Evolutionary conservation across 1,284 basidiomycete species (phyloP).

Genomic region (Wallemia ichthyophaga): DNA sequence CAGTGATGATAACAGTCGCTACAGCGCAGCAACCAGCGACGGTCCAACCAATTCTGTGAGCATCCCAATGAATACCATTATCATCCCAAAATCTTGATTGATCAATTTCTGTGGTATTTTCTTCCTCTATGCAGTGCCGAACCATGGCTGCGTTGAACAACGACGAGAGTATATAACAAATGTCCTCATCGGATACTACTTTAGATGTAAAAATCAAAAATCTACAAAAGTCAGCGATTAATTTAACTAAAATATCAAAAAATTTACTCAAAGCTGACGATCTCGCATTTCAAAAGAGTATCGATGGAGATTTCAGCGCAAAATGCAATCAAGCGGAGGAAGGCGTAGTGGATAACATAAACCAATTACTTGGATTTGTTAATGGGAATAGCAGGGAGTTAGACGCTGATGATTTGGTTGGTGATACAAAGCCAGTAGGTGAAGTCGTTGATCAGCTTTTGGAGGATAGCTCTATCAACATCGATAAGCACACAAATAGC

Average conservation of each 20-base stretch:
- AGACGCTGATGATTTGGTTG: not conserved
- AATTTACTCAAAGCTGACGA: not conserved
- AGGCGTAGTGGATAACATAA: not conserved
- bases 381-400: not conserved
- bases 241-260: not conserved
- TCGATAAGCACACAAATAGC: not conserved
- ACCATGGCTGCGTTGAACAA: too few relatives aligned
- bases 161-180: too few relatives aligned
- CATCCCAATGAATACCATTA: not conserved
- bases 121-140: too few relatives aligned
- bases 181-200: too few relatives aligned
- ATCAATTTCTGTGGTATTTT: too few relatives aligned
- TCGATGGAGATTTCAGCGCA: not conserved
- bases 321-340: not conserved
- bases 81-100: too few relatives aligned
- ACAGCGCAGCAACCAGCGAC: conserved; percentile 11
- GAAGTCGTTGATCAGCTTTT: not conserved
- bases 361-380: not conserved
- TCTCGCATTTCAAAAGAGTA: not conserved
- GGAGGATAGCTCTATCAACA: not conserved
- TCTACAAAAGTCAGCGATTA: not conserved
- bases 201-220: not conserved
- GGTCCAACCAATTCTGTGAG: conserved; percentile 7
- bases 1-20: conserved; percentile 10
- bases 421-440: not conserved